Percentiles rank a stretch among this genome's conserved stretches.
Conservation (phyloP, 2,329 filamentous ascomycete species). For the Fusarium redolens region DNA sequence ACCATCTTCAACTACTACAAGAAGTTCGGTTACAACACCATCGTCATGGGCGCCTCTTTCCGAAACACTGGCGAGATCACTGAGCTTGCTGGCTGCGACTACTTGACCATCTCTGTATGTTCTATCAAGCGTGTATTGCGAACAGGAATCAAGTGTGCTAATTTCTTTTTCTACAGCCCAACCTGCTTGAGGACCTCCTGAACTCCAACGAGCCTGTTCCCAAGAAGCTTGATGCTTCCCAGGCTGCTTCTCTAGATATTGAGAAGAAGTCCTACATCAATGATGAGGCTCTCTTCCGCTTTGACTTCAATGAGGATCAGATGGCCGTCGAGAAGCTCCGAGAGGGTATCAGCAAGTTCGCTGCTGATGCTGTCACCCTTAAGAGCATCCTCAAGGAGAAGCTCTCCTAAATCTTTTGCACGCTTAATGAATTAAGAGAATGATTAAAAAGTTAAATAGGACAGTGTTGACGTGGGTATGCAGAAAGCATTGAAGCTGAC, state of each 20-base stretch:
- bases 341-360: conserved; percentile 99
- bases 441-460: conserved; percentile 34
- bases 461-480: conserved; percentile 1
- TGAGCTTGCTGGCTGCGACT: conserved; percentile 97
- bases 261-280: conserved; percentile 92
- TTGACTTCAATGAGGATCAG: conserved; percentile 99
- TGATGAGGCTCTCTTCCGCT: conserved; percentile 92
- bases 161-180: conserved; percentile 67
- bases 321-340: conserved; percentile 99
- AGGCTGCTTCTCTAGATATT: conserved; percentile 76
- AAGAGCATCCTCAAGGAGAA: conserved; percentile 93
- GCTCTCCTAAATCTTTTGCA: conserved; percentile 63
- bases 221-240: conserved; percentile 86
- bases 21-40: conserved; percentile 99
- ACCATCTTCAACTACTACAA: conserved; percentile 99
- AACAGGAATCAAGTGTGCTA: conserved; percentile 25
- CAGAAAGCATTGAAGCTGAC: conserved; percentile 13
- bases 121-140: neutral
- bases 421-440: conserved; percentile 15
- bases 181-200: conserved; percentile 91
- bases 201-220: conserved; percentile 85
- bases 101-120: conserved; percentile 94
- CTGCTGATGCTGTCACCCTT: conserved; percentile 92
- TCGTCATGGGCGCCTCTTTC: conserved; percentile 99
- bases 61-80: conserved; percentile 96